Evolutionary conservation across 345 rosid species (phyloP).

Genomic region (Eucalyptus urophylla): DNA sequence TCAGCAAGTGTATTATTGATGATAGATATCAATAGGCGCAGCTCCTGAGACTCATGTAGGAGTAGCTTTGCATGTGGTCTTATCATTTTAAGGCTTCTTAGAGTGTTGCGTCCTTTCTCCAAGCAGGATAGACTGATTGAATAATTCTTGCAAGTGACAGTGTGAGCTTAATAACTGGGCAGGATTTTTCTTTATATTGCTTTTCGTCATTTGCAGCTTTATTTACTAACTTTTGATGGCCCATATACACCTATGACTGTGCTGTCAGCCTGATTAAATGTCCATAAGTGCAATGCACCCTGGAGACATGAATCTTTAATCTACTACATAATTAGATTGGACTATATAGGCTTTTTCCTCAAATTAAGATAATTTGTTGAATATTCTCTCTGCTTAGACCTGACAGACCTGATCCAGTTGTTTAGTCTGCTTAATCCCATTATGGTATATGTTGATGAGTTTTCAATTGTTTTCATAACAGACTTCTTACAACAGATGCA

Average conservation of each 20-base stretch:
- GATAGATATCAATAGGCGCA: not conserved
- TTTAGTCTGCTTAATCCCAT: not conserved
- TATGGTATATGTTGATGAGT: not conserved
- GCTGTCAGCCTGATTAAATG: not conserved
- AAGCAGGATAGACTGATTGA: not conserved
- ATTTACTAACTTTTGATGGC: not conserved
- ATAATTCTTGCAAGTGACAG: not conserved
- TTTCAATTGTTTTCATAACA: constrained; percentile 44
- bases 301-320: not conserved
- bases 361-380: not conserved
- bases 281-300: not conserved
- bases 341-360: not conserved
- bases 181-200: not conserved
- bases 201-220: not conserved
- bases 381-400: not conserved
- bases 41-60: not conserved
- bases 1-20: not conserved
- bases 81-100: not conserved
- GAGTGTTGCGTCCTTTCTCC: not conserved
- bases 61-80: not conserved
- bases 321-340: not conserved
- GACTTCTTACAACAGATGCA: constrained; percentile 85
- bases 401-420: not conserved
- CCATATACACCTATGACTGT: not conserved
- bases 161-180: not conserved